Evolutionary conservation across 768 basidiomycete species (phyloP).

Genomic region (Amanita thiersii): DNA sequence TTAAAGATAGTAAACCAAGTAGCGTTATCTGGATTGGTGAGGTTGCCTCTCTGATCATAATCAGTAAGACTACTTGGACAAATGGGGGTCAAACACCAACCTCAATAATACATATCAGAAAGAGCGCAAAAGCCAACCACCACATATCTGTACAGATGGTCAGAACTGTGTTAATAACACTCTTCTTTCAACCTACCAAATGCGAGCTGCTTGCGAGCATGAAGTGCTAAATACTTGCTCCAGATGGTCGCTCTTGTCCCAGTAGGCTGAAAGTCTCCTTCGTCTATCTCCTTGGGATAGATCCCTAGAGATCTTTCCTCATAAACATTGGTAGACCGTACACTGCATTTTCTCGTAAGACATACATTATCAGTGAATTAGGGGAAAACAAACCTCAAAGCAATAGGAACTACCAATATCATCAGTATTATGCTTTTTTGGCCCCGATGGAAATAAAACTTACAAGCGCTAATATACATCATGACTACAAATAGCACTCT

Average conservation of each 20-base stretch:
- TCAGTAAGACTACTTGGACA: constrained; percentile 4
- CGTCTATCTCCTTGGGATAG: constrained; percentile 45
- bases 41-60: constrained; percentile 39
- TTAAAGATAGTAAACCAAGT: constrained; percentile 83
- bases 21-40: constrained; percentile 44
- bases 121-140: constrained; percentile 85
- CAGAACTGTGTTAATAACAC: neutral
- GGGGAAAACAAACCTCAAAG: constrained; percentile 50
- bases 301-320: constrained; percentile 89
- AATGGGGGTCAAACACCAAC: constrained; percentile 27
- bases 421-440: constrained; percentile 1
- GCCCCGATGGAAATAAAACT: constrained; percentile 20
- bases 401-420: constrained; percentile 78
- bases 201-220: constrained; percentile 81
- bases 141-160: constrained; percentile 69
- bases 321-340: constrained; percentile 90
- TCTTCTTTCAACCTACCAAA: constrained; percentile 50
- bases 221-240: constrained; percentile 74
- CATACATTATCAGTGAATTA: neutral
- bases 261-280: constrained; percentile 33
- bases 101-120: constrained; percentile 91
- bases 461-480: constrained; percentile 89
- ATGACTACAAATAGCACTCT: constrained; percentile 85
- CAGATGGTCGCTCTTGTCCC: constrained; percentile 55
- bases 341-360: constrained; percentile 31